Base-by-base conservation (phyloP, 805 yeast species). In the Wickerhamomyces chaumierensis region DNA sequence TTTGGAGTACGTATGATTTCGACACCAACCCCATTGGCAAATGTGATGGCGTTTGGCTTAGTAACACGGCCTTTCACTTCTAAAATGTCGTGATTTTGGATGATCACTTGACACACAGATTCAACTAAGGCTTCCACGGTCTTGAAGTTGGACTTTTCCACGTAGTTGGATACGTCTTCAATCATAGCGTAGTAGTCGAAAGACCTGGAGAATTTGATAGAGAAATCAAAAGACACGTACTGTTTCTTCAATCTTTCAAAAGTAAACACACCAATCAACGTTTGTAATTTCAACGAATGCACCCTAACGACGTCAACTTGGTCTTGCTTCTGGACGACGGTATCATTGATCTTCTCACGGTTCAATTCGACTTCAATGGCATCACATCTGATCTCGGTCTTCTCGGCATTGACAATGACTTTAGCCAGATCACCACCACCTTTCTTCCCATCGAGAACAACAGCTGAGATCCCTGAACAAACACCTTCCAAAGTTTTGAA, bases 111-210 rank as follows among this genome's bases (percentile, higher is more conserved):
- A 3, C 85, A 78, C 20, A 85, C 80, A 11, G 76, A 71, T 42
- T 77, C 71, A 3, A 84, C 94, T 35, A 92, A 66, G 0, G 96
- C 96, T 55, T 92, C 99, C 2, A 92, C 94, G 0, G 99, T 92
- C 51, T 84, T 81, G 63, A 85, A 92, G 45, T 77, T 75, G 2
- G 95, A 72, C n/a, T 53, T 55, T 51, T 83, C 94, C n/a, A 86
- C 82, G 49, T 78, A 83, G 0, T 52, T 50, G 0, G 70, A 64
- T 4, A 82, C 68, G 2, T 56, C 61, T 20, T 71, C 71, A 18
- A 79, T 69, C 33, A 73, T 63, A 25, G 65, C 56, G 35, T 68
- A 62, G 17, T 53, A 38, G 15, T 50, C 31, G 4, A 43, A 31
- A 4, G 41, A 42, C 5, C 40, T 36, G 13, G 51, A 51, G 46